Conservation (phyloP, 2,329 filamentous ascomycete genomes). For the Erysiphe pisi region DNA sequence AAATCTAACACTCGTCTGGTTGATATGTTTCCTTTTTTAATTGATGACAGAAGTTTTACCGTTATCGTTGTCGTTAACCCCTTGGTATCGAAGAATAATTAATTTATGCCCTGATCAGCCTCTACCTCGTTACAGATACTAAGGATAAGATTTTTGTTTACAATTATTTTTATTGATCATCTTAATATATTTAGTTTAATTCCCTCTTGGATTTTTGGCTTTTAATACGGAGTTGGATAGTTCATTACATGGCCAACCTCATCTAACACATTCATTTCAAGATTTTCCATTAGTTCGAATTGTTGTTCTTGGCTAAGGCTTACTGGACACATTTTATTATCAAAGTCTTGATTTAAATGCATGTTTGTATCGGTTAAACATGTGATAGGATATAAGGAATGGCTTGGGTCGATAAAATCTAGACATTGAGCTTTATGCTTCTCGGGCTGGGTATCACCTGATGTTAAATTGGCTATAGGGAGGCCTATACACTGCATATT, state of each 20-base stretch:
- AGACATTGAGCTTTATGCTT: conserved; percentile 30
- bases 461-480: conserved; percentile 33
- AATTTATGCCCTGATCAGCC: no score
- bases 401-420: conserved; percentile 33
- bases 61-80: no score
- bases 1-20: no score
- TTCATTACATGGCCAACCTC: conserved; percentile 53
- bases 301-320: conserved; percentile 72
- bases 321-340: conserved; percentile 47
- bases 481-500: conserved; percentile 34
- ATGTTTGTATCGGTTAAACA: conserved; percentile 34
- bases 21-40: no score
- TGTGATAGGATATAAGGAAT: conserved; percentile 35
- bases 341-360: conserved; percentile 40
- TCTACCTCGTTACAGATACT: no score
- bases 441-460: conserved; percentile 30
- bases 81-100: no score
- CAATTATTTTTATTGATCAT: no score
- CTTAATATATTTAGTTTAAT: no score
- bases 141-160: no score
- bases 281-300: conserved; percentile 66
- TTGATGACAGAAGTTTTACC: no score
- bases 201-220: no score
- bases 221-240: not conserved
- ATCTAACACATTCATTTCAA: conserved; percentile 57